These are phyloP conservation scores for Dioszegia crocea DNA, from an alignment of 768 basidiomycete species.

Conservation along the genomic window DNA sequence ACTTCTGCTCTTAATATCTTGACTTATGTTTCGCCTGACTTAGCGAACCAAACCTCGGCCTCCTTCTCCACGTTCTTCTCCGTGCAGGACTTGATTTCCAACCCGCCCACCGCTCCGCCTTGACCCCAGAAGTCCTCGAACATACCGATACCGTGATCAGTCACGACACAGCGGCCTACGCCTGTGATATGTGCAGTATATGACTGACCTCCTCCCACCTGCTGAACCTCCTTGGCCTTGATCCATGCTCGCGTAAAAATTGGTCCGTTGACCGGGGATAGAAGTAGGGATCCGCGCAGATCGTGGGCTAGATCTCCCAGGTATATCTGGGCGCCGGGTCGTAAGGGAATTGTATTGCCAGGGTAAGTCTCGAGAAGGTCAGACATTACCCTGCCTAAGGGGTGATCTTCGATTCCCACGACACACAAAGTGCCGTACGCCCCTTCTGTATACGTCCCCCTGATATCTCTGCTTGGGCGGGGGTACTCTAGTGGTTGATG, in stretches of 20 bases:
- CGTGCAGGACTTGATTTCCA: background rate
- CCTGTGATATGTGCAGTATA: background rate
- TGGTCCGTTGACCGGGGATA: background rate
- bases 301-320: background rate
- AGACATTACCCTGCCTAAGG: background rate
- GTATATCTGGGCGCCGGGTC: background rate
- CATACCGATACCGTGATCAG: constrained; percentile 19
- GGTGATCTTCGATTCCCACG: background rate
- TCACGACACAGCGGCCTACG: constrained; percentile 1
- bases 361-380: background rate
- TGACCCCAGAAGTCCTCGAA: constrained; percentile 18
- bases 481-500: background rate
- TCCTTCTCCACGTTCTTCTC: background rate
- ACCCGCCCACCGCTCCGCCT: background rate
- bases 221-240: background rate
- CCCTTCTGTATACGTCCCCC: background rate
- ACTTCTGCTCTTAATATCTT: too few species aligned
- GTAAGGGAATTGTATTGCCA: background rate
- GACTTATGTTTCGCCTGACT: background rate
- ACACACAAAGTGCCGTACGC: background rate
- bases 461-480: background rate
- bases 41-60: constrained; percentile 9
- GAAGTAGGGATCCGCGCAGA: background rate
- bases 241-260: background rate
- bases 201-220: background rate